Evolutionary conservation across 2,329 filamentous ascomycete genomes (phyloP), one percentile per base, ranked within the genome.

Genomic region (Ceratocystis eucalypticola): DNA sequence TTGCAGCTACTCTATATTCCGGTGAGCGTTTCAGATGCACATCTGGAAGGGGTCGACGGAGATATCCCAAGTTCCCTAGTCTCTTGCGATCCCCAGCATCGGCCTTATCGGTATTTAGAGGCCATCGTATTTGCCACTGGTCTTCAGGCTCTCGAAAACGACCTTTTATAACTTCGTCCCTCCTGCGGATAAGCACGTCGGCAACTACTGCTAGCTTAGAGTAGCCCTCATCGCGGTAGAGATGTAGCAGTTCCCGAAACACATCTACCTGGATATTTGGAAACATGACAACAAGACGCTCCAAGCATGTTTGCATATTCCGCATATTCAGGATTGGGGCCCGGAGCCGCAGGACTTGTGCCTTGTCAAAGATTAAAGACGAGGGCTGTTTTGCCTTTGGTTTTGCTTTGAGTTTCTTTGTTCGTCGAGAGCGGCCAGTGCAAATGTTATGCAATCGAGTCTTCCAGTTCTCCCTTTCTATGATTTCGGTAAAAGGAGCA

Each of bases 231-330:
- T 86, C 84, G 71, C 87, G 87, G 72, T 92, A 88, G 71, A 80
- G 88, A 48, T 80, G 77, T 62, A 94, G 83, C 82, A 94, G 88
- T 77, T 93, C 89, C 57, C 89, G 84, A 72, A 94, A 90, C 20
- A 92, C 89, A 70, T 92, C 88, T 68, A 89, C 80, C 74, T 91
- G 87, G n/a, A 92, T 80, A 74, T 92, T 84, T 33, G 89, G 89
- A 70, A 94, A 94, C 7, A 92, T 80, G 61, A 84, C 84, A 25
- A 85, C 83, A 55, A 94, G 81, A 12, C 81, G 84, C 68, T 83
- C 82, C 69, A 94, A 83, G 70, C 84, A 61, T 5, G 20, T 44
- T 22, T 61, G 59, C n/a, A 44, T 44, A 20, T 61, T 61, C 33
- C 41, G 33, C 33, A 45, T 45, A 45, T 45, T 44, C 22, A 44